These are phyloP conservation scores for Rehmannia glutinosa DNA, from an alignment of 257 asterid species.

Conservation along the genomic window DNA sequence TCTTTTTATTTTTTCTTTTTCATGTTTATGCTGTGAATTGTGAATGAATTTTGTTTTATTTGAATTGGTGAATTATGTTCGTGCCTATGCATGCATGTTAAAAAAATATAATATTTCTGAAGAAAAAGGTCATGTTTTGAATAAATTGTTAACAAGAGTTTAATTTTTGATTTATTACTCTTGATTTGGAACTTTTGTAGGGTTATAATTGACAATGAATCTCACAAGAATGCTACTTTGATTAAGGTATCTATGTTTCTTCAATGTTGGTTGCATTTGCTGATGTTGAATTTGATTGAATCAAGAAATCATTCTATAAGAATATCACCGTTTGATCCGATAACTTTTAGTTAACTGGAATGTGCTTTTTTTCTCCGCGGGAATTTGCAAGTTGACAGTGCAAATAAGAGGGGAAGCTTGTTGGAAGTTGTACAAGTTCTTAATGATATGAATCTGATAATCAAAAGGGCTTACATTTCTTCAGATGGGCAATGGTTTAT, in stretches of 20 bases:
- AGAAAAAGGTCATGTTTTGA: neutral
- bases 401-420: slow-evolving; percentile 83
- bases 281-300: too few relatives aligned
- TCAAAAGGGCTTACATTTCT: slow-evolving; percentile 80
- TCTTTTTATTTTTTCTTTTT: neutral
- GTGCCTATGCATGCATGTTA: neutral
- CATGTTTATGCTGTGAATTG: neutral
- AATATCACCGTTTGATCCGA: too few relatives aligned
- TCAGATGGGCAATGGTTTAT: slow-evolving; percentile 92
- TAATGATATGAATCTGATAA: slow-evolving; percentile 67
- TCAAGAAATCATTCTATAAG: too few relatives aligned
- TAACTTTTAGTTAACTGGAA: too few relatives aligned
- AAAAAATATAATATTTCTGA: neutral
- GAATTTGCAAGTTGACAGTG: too few relatives aligned
- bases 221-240: slow-evolving; percentile 38
- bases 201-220: too few relatives aligned
- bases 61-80: neutral
- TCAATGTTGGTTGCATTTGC: too few relatives aligned
- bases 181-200: slow-evolving; percentile 27
- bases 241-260: slow-evolving; percentile 40
- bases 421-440: slow-evolving; percentile 87
- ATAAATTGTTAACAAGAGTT: neutral
- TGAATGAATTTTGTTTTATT: neutral
- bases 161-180: slow-evolving; percentile 3
- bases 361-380: too few relatives aligned